Conservation (phyloP, 2,329 filamentous ascomycete species). For the Fusarium sp. region DNA sequence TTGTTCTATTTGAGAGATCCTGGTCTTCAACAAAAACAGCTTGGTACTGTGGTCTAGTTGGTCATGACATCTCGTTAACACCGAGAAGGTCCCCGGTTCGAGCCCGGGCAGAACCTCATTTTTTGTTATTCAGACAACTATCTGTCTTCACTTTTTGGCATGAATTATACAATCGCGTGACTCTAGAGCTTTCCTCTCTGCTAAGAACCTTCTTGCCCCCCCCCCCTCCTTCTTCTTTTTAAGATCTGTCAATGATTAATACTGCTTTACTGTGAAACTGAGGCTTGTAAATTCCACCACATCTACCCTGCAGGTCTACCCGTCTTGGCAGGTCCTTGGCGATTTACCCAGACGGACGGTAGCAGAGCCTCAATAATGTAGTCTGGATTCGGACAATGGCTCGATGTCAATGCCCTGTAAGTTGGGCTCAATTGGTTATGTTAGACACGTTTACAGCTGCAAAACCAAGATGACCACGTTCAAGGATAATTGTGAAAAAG, state of each 20-base stretch:
- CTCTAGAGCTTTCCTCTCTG: too few relatives aligned
- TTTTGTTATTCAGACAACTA: not conserved
- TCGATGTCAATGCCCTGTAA: not conserved
- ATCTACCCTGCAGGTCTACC: not conserved
- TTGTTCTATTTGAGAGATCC: accelerated
- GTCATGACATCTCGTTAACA: not conserved
- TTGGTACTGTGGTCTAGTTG: not conserved
- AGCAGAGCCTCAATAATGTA: conserved; percentile 17
- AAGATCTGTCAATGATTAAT: not conserved
- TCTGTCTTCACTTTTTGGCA: not conserved
- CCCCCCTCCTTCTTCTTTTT: too few relatives aligned
- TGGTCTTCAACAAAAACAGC: not conserved
- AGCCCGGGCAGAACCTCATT: not conserved
- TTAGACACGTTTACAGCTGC: accelerated
- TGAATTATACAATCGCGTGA: not conserved
- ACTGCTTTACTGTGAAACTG: too few relatives aligned
- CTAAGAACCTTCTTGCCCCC: too few relatives aligned
- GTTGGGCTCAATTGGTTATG: not conserved
- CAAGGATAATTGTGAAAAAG: accelerated
- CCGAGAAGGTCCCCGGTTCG: not conserved
- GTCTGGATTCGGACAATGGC: not conserved
- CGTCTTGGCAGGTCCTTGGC: conserved; percentile 23
- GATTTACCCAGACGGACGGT: not conserved
- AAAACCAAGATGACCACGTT: too few relatives aligned
- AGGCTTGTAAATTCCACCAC: not conserved